Conservation (phyloP, 2,329 filamentous ascomycete species). For the Calonectria multiphialidica region DNA sequence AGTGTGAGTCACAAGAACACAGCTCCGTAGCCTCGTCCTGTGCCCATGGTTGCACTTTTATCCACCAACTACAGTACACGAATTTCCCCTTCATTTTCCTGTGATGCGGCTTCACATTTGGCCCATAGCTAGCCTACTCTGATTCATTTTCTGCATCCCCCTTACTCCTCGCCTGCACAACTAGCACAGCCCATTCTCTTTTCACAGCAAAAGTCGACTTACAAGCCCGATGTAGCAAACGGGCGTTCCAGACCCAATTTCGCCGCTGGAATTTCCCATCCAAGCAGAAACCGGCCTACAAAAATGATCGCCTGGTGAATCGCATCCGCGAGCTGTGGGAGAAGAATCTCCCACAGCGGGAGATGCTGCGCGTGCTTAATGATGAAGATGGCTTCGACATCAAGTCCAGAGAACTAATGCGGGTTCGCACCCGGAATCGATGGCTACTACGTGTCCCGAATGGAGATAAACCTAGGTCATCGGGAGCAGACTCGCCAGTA, state of each 20-base stretch:
- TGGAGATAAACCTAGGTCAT: slow-evolving; percentile 61
- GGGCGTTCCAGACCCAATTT: slow-evolving; percentile 82
- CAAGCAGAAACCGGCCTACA: slow-evolving; percentile 79
- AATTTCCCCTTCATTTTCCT: background rate
- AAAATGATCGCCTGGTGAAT: slow-evolving; percentile 74
- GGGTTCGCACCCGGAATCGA: slow-evolving; percentile 76
- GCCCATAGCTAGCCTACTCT: background rate
- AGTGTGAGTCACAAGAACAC: slow-evolving; percentile 56
- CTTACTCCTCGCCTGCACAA: background rate
- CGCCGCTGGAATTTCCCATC: slow-evolving; percentile 83
- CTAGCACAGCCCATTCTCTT: background rate
- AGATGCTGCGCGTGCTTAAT: slow-evolving; percentile 79
- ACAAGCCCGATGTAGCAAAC: slow-evolving; percentile 67
- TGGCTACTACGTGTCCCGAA: slow-evolving; percentile 74
- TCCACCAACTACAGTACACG: background rate
- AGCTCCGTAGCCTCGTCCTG: background rate
- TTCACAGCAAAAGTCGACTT: slow-evolving; percentile 18
- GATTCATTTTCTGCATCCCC: background rate
- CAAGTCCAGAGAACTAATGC: slow-evolving; percentile 77
- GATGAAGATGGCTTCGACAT: slow-evolving; percentile 79
- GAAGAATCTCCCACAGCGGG: slow-evolving; percentile 76
- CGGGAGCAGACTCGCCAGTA: slow-evolving; percentile 24
- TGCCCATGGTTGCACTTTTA: background rate
- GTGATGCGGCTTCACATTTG: background rate
- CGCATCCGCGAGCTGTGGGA: slow-evolving; percentile 85